phyloP scores from a whole-genome alignment of 2,329 filamentous ascomycete genomes.

The Fusarium sacchari region DNA sequence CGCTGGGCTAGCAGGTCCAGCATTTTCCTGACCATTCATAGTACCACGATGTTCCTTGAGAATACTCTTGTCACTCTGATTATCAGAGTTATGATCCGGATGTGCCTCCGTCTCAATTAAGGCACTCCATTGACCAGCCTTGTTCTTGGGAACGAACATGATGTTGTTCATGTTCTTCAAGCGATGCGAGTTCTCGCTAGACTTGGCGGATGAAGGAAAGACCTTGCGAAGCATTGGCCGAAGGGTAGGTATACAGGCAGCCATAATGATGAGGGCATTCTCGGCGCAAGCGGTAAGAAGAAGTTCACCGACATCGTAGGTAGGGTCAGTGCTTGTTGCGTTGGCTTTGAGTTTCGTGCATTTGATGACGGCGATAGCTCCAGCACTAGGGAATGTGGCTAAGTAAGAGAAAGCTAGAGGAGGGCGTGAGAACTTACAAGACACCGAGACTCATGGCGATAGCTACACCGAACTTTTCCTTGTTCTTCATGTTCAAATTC shows the following conservation, averaged over 20 bases:
- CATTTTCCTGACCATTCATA: neutral
- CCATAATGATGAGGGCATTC: slow-evolving; percentile 30
- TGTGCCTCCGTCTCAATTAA: slow-evolving; percentile 20
- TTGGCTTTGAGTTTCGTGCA: slow-evolving; percentile 32
- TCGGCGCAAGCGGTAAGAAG: slow-evolving; percentile 26
- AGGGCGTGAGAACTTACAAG: neutral
- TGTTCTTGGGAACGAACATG: slow-evolving; percentile 34
- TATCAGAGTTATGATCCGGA: slow-evolving; percentile 14
- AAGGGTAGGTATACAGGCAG: slow-evolving; percentile 22
- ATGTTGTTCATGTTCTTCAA: slow-evolving; percentile 27
- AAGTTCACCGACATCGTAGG: slow-evolving; percentile 29
- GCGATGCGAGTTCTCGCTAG: slow-evolving; percentile 24
- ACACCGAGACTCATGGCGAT: slow-evolving; percentile 31
- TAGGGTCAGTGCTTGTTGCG: slow-evolving; percentile 24
- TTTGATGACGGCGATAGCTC: slow-evolving; percentile 28
- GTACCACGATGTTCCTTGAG: slow-evolving; percentile 10
- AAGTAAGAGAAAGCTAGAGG: fast-evolving
- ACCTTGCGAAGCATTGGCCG: slow-evolving; percentile 20
- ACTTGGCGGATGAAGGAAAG: slow-evolving; percentile 21
- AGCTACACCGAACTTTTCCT: slow-evolving; percentile 31
- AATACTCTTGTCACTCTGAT: slow-evolving; percentile 30
- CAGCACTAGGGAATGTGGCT: neutral
- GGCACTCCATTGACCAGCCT: slow-evolving; percentile 31
- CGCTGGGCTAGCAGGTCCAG: neutral
- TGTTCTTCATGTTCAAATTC: slow-evolving; percentile 36